Evolutionary conservation across 2,329 filamentous ascomycete species (phyloP).

Genomic region (Colletotrichum spaethianum): DNA sequence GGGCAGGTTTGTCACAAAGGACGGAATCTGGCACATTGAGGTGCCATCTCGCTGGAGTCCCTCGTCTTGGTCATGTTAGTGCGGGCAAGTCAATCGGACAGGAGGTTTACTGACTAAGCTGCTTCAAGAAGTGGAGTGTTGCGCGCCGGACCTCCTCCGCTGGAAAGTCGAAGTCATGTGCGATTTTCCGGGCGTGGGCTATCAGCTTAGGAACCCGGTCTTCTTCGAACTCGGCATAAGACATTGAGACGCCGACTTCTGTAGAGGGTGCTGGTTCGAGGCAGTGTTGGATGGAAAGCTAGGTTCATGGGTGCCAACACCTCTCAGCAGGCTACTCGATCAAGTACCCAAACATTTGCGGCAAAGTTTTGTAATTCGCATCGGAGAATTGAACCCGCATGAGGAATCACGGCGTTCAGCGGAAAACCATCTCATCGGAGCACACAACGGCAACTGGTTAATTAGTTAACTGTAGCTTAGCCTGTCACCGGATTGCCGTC

Average conservation of each 20-base stretch:
- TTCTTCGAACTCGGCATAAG: neutral
- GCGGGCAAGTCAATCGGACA: neutral
- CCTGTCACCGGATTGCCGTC: neutral
- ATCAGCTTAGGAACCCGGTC: neutral
- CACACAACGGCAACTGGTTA: neutral
- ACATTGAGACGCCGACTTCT: slow-evolving; percentile 2
- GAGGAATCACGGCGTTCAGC: neutral
- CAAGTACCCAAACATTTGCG: slow-evolving; percentile 29
- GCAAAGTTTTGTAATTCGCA: neutral
- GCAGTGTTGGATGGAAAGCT: slow-evolving; percentile 15
- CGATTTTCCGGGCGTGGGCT: slow-evolving; percentile 13
- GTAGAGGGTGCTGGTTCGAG: neutral
- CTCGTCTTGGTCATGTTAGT: slow-evolving; percentile 62
- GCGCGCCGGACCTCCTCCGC: slow-evolving; percentile 26
- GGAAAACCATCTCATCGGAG: neutral
- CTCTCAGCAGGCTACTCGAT: slow-evolving; percentile 32
- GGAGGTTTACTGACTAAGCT: slow-evolving; percentile 41
- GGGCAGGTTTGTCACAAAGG: slow-evolving; percentile 82
- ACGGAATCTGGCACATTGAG: slow-evolving; percentile 75
- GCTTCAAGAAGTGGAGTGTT: slow-evolving; percentile 42
- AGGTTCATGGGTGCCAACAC: slow-evolving; percentile 27
- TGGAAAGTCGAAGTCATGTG: slow-evolving; percentile 24
- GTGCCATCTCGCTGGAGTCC: slow-evolving; percentile 39
- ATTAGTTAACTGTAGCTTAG: no score
- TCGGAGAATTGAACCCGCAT: neutral